Base-by-base conservation (phyloP, 768 basidiomycete genomes). In the Saitozyma podzolica region DNA sequence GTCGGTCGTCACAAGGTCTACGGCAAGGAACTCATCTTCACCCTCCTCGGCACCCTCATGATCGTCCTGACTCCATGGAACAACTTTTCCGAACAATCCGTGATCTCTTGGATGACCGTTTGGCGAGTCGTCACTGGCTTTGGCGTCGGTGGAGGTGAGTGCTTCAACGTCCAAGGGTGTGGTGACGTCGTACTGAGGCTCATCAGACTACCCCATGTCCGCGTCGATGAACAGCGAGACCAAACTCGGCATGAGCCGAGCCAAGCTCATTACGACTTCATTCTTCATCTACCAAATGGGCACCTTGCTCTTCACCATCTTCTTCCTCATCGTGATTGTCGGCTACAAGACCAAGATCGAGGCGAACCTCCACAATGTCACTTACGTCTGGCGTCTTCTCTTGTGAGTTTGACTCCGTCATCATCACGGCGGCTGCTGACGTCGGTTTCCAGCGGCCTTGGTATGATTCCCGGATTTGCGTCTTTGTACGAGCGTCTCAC, bases 201-300 rank as follows among this genome's bases (percentile, higher is more conserved):
- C 19, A 43, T 2, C 59, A 45, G 13, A 40, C 49, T 29, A 58
- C 51, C 29, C 67, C 10, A 85, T 87, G 10, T 85, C 84, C 7
- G 53, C 67, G 19, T 58, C 68, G n/a, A 54, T 65, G 53, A 65
- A 64, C n/a, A 65, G 68, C 20, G 89, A 91, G 68, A 83, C 88
- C 13, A 83, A 88, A 7, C 84, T 84, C 64, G 73, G 89, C 45
- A 82, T 85, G 43, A 86, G 88, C 14, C 89, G 89, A 0, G 87
- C 87, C 0, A 83, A 91, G 79, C 83, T 91, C n/a, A 83, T 86
- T 19, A 89, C 56, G 41, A 61, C 64, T 57, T 61, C 61, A 58
- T 72, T 70, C 57, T 59, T 55, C 13, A 62, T 58, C 43, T 87
- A 90, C 76, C 89, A 89, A 10, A 90, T 88, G 88, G 89, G 90